Evolutionary conservation across 179 eudicot species (phyloP), one percentile per base, ranked within the genome.

Genomic region (Heliamphora ciliata): DNA sequence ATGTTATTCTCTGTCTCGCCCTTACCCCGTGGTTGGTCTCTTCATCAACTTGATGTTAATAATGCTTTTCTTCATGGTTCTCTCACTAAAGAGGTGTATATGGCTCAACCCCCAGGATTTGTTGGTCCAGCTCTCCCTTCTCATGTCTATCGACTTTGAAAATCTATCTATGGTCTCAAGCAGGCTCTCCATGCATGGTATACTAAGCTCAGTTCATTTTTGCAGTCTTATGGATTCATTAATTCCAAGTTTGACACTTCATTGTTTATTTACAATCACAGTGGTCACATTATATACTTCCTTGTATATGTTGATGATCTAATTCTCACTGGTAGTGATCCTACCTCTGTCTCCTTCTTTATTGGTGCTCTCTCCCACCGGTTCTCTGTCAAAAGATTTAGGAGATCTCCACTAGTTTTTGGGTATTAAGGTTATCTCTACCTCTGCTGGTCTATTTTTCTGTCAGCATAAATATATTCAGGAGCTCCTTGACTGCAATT

Each of bases 271-370:
- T 70, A 31, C 8, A 3, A 15, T 70, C 14, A 8, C 10, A 2
- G 1, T 6, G 10, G 17, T 0, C 6, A 0, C n/a, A 0, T 40
- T 0, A 3, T 31, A 0, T 70, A 70, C 11, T 15, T 80, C 8
- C 18, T 70, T 14, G 68, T 80, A 2, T 80, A 71, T 80, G 77
- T 59, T 31, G 77, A 70, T 58, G 77, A 56, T 18, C 5, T 80
- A 1, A 17, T 80, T 17, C 31, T 71, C 5, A 80, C 68, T 4
- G 17, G 76, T 0, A 69, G 14, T 6, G 9, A 13, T 71, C 0
- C 31, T 0, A 4, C 0, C 6, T 1, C 8, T 70, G 4, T 80
- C 15, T 2, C 14, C 4, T 0, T 0, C 7, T 31, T 80, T 6
- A 69, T 70, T 56, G 2, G 2, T 18, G 6, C 61, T 1, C 15